A percentile compares a stretch with the other conserved stretches of the same genome.
Conservation (phyloP, 768 basidiomycete species). For the Trichaptum fuscoviolaceum region DNA sequence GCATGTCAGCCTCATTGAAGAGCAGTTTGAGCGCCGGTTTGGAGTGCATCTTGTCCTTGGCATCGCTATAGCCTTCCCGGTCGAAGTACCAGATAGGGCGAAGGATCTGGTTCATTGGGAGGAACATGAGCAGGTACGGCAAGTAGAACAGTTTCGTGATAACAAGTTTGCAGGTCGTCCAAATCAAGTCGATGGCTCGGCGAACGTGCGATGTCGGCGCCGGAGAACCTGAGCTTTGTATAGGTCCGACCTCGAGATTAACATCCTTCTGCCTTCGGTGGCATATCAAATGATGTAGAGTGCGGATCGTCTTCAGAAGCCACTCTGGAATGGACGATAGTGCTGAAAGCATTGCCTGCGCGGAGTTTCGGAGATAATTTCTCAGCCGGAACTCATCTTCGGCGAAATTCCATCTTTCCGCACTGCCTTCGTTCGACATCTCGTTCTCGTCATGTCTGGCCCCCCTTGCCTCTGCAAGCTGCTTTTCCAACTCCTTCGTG, state of each 20-base stretch:
- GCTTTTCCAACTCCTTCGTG: background rate
- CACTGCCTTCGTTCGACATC: too few species aligned
- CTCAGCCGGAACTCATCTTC: too few species aligned
- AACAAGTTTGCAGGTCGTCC: background rate
- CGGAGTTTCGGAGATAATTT: background rate
- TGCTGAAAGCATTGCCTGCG: background rate
- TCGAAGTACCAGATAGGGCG: background rate
- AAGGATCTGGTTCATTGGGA: background rate
- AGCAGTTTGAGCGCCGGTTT: background rate
- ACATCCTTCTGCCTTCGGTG: background rate
- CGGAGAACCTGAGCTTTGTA: background rate
- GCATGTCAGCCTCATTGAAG: background rate
- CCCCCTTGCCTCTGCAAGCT: background rate
- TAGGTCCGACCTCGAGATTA: background rate
- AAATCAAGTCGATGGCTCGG: background rate
- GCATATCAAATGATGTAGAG: too few species aligned
- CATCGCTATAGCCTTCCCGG: background rate
- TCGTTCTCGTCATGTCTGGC: too few species aligned
- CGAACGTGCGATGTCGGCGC: background rate
- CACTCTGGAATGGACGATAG: too few species aligned
- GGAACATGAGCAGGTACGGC: background rate
- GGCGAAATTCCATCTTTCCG: background rate
- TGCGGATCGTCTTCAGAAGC: too few species aligned
- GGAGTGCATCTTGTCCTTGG: background rate
- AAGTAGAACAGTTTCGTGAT: background rate